A percentile compares a stretch with the other conserved stretches of the same genome.
phyloP scores from a whole-genome alignment of 331 rosid genomes.

The Rosa hybrid region DNA sequence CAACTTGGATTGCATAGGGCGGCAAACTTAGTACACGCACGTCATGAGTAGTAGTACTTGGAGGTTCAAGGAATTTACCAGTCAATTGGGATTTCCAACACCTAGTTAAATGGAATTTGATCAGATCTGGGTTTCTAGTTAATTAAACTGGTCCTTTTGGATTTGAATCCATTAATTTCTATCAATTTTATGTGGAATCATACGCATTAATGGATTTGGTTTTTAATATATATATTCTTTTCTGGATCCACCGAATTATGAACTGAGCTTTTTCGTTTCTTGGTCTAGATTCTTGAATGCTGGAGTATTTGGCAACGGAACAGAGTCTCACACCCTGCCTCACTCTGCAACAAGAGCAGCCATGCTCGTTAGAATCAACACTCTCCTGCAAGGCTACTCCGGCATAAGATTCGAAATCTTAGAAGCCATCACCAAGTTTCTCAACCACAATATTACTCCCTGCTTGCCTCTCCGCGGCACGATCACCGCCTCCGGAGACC shows the following conservation, averaged over 20 bases:
- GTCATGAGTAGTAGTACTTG: not conserved
- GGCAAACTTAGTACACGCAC: not conserved
- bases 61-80: not conserved
- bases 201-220: not conserved
- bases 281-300: constrained; percentile 70
- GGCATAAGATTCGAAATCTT: constrained; percentile 86
- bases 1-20: not conserved
- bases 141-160: not conserved
- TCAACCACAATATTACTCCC: constrained; percentile 80
- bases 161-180: not conserved
- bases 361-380: constrained; percentile 79
- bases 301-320: constrained; percentile 76
- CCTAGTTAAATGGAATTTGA: not conserved
- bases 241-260: not conserved
- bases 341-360: constrained; percentile 75
- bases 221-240: too few species aligned
- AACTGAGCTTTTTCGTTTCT: not conserved
- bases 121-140: not conserved
- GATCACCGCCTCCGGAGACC: constrained; percentile 79
- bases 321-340: constrained; percentile 73
- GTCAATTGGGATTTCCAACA: not conserved
- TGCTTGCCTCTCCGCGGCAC: constrained; percentile 87
- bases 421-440: constrained; percentile 70
- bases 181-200: not conserved
- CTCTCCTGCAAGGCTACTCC: constrained; percentile 90